Conservation (phyloP, 2,329 filamentous ascomycete species). For the Pseudogymnoascus sp. region DNA sequence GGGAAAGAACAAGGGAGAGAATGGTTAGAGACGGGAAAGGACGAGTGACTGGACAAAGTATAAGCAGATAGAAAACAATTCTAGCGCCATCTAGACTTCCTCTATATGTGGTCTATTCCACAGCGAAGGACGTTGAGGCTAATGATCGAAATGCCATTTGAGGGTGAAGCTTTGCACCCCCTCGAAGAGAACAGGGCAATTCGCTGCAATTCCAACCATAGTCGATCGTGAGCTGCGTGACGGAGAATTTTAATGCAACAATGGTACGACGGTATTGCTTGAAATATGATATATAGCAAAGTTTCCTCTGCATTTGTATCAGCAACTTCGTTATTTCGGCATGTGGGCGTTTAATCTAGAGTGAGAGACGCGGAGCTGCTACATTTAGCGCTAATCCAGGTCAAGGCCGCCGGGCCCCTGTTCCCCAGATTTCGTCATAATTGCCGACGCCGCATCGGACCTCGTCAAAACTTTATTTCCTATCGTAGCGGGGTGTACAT, state of each 20-base stretch:
- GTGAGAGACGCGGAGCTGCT: not conserved
- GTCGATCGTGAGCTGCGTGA: not conserved
- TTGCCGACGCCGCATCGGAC: slow-evolving; percentile 2
- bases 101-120: not conserved
- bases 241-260: not conserved
- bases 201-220: not conserved
- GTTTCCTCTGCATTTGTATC: not conserved
- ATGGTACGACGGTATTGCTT: not conserved
- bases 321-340: not conserved
- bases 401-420: not conserved
- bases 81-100: not conserved
- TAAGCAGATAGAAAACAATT: not conserved
- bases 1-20: not conserved
- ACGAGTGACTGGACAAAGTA: not conserved
- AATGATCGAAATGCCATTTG: not conserved
- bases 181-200: not conserved
- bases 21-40: not conserved
- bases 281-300: not conserved
- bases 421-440: slow-evolving; percentile 6
- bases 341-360: not conserved
- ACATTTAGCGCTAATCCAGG: not conserved
- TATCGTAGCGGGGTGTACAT: not conserved
- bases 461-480: slow-evolving; percentile 6
- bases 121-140: not conserved
- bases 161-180: not conserved